A percentile compares a stretch with the other conserved stretches of the same genome.
Evolutionary conservation across 495 filamentous ascomycete genomes (phyloP).

Genomic region (Hypoxylon subgilvum): DNA sequence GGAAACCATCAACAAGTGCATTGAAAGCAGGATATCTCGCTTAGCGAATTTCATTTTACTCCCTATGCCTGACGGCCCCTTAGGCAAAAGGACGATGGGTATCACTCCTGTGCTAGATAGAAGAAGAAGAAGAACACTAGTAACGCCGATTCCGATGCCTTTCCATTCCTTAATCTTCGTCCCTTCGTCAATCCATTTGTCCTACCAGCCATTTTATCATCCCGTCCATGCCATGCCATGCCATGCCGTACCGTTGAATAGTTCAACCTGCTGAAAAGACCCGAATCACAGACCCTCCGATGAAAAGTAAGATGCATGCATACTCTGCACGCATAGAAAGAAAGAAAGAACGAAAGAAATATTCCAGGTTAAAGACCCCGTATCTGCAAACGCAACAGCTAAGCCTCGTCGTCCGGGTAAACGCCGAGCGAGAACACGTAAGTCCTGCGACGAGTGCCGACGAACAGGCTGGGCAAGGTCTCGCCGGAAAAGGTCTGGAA

Average conservation of each 20-base stretch:
- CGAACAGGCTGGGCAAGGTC: slow-evolving; percentile 39
- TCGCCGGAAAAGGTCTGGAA: slow-evolving; percentile 45
- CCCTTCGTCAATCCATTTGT: too few relatives aligned
- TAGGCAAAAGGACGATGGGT: too few relatives aligned
- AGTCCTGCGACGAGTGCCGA: slow-evolving; percentile 27
- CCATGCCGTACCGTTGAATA: not conserved
- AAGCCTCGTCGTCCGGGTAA: slow-evolving; percentile 11
- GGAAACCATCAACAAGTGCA: too few relatives aligned
- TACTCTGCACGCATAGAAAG: not conserved
- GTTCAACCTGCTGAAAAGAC: too few relatives aligned
- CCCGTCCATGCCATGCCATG: not conserved
- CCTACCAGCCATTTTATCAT: not conserved
- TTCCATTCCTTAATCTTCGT: too few relatives aligned
- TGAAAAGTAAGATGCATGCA: not conserved
- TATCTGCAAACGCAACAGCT: not conserved
- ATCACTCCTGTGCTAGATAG: too few relatives aligned
- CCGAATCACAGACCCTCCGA: too few relatives aligned
- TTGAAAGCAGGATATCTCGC: too few relatives aligned
- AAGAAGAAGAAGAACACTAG: too few relatives aligned
- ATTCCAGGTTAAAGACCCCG: not conserved
- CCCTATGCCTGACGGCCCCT: too few relatives aligned
- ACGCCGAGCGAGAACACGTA: slow-evolving; percentile 42
- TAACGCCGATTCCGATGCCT: too few relatives aligned
- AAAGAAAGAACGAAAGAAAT: not conserved
- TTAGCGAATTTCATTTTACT: too few relatives aligned